Evolutionary conservation across 768 basidiomycete species (phyloP), one percentile per base, ranked within the genome.

Genomic region (Hemileccinum impolitum): DNA sequence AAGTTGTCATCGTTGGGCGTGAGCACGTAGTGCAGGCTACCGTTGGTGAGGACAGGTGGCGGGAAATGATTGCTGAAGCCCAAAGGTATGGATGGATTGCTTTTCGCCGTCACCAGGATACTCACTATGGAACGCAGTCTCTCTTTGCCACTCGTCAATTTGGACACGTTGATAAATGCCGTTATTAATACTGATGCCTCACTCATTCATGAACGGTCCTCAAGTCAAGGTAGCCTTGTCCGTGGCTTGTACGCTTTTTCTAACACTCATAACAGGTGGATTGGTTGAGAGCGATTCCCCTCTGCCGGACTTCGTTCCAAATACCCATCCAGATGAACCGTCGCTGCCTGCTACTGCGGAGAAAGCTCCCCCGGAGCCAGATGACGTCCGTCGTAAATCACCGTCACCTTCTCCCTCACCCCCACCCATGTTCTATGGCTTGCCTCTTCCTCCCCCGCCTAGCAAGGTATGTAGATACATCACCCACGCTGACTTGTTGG

Each of bases 41-140:
- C 1, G 64, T 83, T n/a, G 83, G 84, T 2, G 56, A 61, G 18
- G 74, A 73, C n/a, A 70, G 53, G 18, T 89, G 84, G 85, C 65
- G 67, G 26, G 75, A 78, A 32, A 61, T 87, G 31, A 67, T 71
- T 0, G 65, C 72, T 0, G 79, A 80, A 52, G 79, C 79, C 2
- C 70, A 70, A 54, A 73, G 67, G 86, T 86, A 19, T 10, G 40
- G 68, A 62, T 34, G 37, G 11, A 28, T 17, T 44, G 25, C 34
- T 50, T 38, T 44, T 14, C 28, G 42, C 14, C 9, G 15, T n/a
- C 44, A 15, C 40, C 31, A 7, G 31, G 3, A 15, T 25, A n/a
- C 51, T 56, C 15, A 67, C 39, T 31, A 51, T 4, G 14, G 19
- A 21, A 37, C 23, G 3, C 50, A 78, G 77, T 31, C 65, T 71